Evolutionary conservation across 352 stramenopile species (phyloP), one percentile per base, ranked within the genome.

Genomic region (Phytophthora sp.): DNA sequence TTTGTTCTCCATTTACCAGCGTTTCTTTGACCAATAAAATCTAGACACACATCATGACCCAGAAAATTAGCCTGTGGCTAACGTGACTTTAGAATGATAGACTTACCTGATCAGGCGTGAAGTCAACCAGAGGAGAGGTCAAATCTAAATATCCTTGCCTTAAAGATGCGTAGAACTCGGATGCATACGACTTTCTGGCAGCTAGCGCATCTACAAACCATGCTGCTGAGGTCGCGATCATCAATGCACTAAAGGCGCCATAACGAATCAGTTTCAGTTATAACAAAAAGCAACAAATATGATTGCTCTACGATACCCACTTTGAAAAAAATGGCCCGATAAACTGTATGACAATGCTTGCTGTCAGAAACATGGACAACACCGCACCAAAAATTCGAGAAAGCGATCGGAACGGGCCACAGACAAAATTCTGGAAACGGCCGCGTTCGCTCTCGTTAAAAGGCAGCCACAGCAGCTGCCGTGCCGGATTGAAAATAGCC

Each of bases 391-490:
- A 73, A n/a, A 94, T 88, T 8, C 87, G 67, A 2, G 87, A 89
- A 1, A 96, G 42, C 13, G 87, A 95, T 2, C 87, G 85, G 41
- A 95, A 95, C 5, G 85, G 84, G 9, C 87, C 87, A 9, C 61
- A 84, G 0, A 95, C 79, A 44, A 95, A 95, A 31, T 77, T 89
- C 46, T 94, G 92, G 54, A 94, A 92, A 12, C 77, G 71, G 18
- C 79, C 69, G 9, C 87, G 85, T 30, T 94, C 84, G 7, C 32
- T 70, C 0, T 85, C 77, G 31, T 92, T 91, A 26, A 94, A 91
- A 17, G 87, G 87, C 17, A 95, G 66, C 87, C 87, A 95, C 21
- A 95, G 56, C n/a, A 95, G 71, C 44, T 95, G 85, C n/a, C 87
- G 70, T 10, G 87, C 86, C 1, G 87, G 85, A 43, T 95, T 95